Evolutionary conservation across 495 filamentous ascomycete species (phyloP).

Genomic region (Podospora australis): DNA sequence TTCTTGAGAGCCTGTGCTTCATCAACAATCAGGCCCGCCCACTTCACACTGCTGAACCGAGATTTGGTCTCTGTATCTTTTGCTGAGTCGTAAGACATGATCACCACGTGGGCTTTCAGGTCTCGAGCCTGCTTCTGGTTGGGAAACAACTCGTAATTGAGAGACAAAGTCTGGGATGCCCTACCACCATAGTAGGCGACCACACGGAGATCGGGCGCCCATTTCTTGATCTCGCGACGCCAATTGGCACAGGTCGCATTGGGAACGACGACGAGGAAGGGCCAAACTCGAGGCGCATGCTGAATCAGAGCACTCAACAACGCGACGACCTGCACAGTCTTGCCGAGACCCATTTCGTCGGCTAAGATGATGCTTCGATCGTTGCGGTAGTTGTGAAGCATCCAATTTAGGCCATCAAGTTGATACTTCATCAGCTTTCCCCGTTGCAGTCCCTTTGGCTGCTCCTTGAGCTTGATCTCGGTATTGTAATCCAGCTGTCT

Average conservation of each 20-base stretch:
- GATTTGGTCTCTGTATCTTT: slow-evolving; percentile 56
- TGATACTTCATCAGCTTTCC: slow-evolving; percentile 93
- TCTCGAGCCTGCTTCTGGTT: slow-evolving; percentile 34
- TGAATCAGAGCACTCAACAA: slow-evolving; percentile 72
- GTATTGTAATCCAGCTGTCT: slow-evolving; percentile 58
- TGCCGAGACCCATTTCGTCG: slow-evolving; percentile 98
- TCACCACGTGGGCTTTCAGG: slow-evolving; percentile 81
- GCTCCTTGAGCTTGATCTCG: slow-evolving; percentile 59
- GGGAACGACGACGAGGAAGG: slow-evolving; percentile 87
- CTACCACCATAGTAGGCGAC: slow-evolving; percentile 83
- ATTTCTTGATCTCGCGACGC: slow-evolving; percentile 92
- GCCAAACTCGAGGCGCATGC: slow-evolving; percentile 72
- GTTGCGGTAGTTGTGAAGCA: slow-evolving; percentile 83
- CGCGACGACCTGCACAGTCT: slow-evolving; percentile 91
- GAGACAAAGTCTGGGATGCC: slow-evolving; percentile 61
- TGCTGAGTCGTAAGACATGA: slow-evolving; percentile 90
- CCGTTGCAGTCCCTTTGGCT: slow-evolving; percentile 66
- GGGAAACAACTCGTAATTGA: slow-evolving; percentile 78
- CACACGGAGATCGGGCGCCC: slow-evolving; percentile 79
- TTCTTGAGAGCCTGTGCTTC: slow-evolving; percentile 97
- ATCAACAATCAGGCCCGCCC: slow-evolving; percentile 88
- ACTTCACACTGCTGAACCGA: slow-evolving; percentile 62
- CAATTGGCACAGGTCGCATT: slow-evolving; percentile 96
- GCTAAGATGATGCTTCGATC: slow-evolving; percentile 87
- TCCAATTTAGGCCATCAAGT: slow-evolving; percentile 89